These are phyloP conservation scores for Xylaria digitata DNA, from an alignment of 2,329 filamentous ascomycete species.

Conservation along the genomic window DNA sequence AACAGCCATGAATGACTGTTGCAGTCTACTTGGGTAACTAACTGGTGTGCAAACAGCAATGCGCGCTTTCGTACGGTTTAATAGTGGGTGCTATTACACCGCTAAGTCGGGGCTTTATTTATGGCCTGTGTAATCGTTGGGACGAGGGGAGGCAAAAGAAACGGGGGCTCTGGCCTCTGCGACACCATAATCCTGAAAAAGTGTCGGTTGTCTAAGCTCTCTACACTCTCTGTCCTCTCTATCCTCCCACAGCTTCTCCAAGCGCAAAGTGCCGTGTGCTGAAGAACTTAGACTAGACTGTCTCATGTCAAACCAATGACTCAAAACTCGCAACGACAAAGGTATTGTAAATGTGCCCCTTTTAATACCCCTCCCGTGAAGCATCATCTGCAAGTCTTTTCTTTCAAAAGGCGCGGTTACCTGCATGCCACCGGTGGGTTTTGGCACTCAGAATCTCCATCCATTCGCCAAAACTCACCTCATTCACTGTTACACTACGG, in stretches of 20 bases:
- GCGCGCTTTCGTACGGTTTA: constrained; percentile 42
- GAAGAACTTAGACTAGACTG: constrained; percentile 5
- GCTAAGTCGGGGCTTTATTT: constrained; percentile 42
- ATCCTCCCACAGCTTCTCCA: not conserved
- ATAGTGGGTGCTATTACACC: constrained; percentile 33
- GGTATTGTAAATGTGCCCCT: constrained; percentile 39
- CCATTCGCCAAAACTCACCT: constrained; percentile 50
- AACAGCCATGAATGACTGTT: constrained; percentile 21
- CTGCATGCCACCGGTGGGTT: constrained; percentile 46
- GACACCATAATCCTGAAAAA: constrained; percentile 9
- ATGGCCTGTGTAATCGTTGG: constrained; percentile 35
- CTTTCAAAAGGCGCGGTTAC: constrained; percentile 45
- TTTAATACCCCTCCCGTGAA: constrained; percentile 4
- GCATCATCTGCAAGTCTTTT: constrained; percentile 35
- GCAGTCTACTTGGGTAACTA: constrained; percentile 24
- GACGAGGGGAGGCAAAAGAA: constrained; percentile 14
- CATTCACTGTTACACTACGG: constrained; percentile 45
- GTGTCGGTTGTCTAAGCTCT: not conserved
- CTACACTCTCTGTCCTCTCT: not conserved
- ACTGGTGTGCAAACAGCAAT: constrained; percentile 46
- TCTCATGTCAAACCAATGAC: constrained; percentile 30
- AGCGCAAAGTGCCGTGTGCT: not conserved
- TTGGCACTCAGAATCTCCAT: constrained; percentile 36
- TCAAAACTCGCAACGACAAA: constrained; percentile 37
- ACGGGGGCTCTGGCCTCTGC: constrained; percentile 3